Base-by-base conservation (phyloP, 2,329 filamentous ascomycete genomes). In the Hypoxylon sp. region DNA sequence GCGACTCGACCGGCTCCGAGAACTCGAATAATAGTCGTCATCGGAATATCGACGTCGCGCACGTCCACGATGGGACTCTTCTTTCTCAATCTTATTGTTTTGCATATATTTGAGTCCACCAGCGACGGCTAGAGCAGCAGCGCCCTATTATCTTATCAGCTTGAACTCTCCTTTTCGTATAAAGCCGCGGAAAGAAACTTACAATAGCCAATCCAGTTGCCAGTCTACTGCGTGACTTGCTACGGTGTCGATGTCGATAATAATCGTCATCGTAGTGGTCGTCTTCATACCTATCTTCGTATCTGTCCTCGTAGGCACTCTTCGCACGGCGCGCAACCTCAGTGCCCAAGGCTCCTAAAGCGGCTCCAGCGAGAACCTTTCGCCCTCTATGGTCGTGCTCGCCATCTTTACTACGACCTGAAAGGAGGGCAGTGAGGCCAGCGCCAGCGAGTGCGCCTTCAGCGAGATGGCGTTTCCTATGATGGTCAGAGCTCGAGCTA, bases 71-170 rank as follows among this genome's bases (percentile, higher is more conserved):
- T 74, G 80, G 13, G 83, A 77, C 73, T 90, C 88, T 70, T 90
- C 88, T 74, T 86, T 88, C 48, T 90, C 87, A 48, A 86, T 78
- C 74, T 88, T 89, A 78, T 84, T 87, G 72, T 85, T 84, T 69
- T 90, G 85, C 75, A 87, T 86, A 74, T 90, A 90, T 75, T 90
- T 90, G 69, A 88, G 85, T 4, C 88, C 88, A n/a, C 88, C 89
- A 3, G 88, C 88, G 19, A 89, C 87, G 6, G 88, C 89, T 24
- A 91, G 82, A 14, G 88, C 88, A 22, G 89, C 88, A 9, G 88
- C 88, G 8, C 78, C 76, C 77, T 79, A 44, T 46, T 13, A 55
- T 39, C 33, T n/a, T 3, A 42, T 68, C 37, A 69, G 55, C 22
- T 59, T 65, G 9, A 3, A 39, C 52, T 29, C 39, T 39, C 24